Evolutionary conservation across 805 yeast genomes (phyloP).

Genomic region (Zygosaccharomyces gambellarensis): DNA sequence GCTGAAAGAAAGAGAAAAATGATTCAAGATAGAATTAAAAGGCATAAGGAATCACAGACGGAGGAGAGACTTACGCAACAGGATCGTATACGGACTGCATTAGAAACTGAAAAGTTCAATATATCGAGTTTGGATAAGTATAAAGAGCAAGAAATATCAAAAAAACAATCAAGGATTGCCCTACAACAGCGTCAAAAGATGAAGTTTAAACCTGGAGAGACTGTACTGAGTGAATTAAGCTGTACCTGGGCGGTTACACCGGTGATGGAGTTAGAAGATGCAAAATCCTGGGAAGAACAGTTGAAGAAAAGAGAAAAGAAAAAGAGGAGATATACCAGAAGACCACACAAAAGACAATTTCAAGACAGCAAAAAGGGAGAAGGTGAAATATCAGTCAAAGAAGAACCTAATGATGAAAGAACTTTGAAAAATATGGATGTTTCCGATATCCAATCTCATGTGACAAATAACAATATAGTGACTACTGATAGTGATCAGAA

Average conservation of each 20-base stretch:
- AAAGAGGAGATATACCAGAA: slow-evolving; percentile 39
- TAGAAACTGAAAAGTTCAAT: slow-evolving; percentile 77
- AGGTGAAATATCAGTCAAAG: background rate
- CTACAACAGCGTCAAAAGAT: slow-evolving; percentile 60
- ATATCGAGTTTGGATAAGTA: slow-evolving; percentile 67
- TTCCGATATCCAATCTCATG: background rate
- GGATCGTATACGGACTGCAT: slow-evolving; percentile 63
- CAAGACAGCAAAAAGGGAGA: slow-evolving; percentile 3
- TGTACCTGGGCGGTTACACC: slow-evolving; percentile 48
- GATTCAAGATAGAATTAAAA: slow-evolving; percentile 39
- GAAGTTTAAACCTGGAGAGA: slow-evolving; percentile 48
- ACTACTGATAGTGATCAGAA: background rate
- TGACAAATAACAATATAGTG: background rate
- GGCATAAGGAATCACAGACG: slow-evolving; percentile 44
- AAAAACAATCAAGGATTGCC: slow-evolving; percentile 72
- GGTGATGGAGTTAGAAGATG: slow-evolving; percentile 52
- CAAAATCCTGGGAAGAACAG: slow-evolving; percentile 40
- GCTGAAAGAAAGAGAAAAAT: slow-evolving; percentile 55
- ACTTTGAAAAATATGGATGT: background rate
- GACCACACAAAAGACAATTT: slow-evolving; percentile 38
- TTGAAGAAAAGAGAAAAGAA: slow-evolving; percentile 40
- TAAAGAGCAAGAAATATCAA: slow-evolving; percentile 77
- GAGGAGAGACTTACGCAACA: slow-evolving; percentile 39
- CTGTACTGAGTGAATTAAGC: slow-evolving; percentile 19
- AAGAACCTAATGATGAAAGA: background rate